Percentiles rank a stretch among this genome's conserved stretches.
These are phyloP conservation scores for Cercophora scortea DNA, from an alignment of 495 filamentous ascomycete genomes.

Conservation along the genomic window DNA sequence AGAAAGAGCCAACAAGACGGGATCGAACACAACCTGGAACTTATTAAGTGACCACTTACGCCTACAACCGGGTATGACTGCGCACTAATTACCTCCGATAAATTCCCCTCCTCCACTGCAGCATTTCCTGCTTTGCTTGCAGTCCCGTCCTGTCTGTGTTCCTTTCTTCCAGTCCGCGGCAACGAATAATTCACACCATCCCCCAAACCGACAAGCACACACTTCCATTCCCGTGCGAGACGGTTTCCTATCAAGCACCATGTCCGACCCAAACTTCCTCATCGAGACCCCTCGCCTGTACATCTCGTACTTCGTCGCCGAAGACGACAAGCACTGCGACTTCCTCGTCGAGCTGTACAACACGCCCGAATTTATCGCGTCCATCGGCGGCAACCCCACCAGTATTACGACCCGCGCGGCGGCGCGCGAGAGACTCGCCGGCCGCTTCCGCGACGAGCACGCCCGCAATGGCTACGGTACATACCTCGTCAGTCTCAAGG, in stretches of 20 bases:
- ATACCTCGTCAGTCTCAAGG: slow-evolving; percentile 21
- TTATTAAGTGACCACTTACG: no score
- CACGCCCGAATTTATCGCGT: slow-evolving; percentile 22
- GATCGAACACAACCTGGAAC: no score
- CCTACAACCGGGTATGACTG: no score
- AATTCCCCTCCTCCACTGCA: no score
- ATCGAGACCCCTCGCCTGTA: slow-evolving; percentile 27
- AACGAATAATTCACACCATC: background rate
- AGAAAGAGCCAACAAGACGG: no score
- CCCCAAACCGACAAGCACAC: background rate
- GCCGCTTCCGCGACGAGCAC: slow-evolving; percentile 17
- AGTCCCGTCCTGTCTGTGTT: no score
- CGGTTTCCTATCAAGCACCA: background rate
- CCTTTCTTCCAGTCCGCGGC: background rate
- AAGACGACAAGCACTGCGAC: slow-evolving; percentile 20
- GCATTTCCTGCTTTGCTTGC: no score
- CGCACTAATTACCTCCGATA: no score
- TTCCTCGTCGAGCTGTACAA: slow-evolving; percentile 31
- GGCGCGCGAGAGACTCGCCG: slow-evolving; percentile 15
- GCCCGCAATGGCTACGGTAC: slow-evolving; percentile 22
- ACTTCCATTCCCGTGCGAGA: background rate
- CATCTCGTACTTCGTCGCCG: slow-evolving; percentile 24
- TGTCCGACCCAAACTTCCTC: slow-evolving; percentile 14
- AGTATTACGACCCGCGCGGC: slow-evolving; percentile 17
- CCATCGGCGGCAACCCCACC: slow-evolving; percentile 11